Percentiles rank a stretch among this genome's conserved stretches.
These are phyloP conservation scores for Colletotrichum abscissum DNA, from an alignment of 2,329 filamentous ascomycete genomes.

Conservation along the genomic window DNA sequence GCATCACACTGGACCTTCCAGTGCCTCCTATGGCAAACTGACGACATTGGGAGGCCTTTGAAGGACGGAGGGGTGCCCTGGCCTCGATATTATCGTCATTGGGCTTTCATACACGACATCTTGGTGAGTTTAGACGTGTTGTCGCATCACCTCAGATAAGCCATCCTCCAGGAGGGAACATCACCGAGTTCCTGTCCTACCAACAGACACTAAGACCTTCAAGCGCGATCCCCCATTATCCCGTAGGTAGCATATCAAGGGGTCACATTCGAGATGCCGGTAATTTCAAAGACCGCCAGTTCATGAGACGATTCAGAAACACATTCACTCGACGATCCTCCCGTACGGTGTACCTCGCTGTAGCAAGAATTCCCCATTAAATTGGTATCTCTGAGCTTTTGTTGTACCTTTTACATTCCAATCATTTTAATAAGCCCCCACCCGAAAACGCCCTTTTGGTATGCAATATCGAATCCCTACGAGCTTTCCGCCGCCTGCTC, in stretches of 20 bases:
- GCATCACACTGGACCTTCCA: not conserved
- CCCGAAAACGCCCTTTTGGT: conserved; percentile 18
- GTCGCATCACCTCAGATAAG: not conserved
- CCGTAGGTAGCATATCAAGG: not conserved
- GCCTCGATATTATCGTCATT: not conserved
- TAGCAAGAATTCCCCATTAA: conserved; percentile 17
- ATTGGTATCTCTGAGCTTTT: conserved; percentile 35
- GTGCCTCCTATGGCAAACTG: not conserved
- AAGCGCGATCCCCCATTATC: too few relatives aligned
- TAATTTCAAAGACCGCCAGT: not conserved
- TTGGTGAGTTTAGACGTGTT: not conserved
- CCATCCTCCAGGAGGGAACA: not conserved
- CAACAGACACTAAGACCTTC: not conserved
- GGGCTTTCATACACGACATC: not conserved
- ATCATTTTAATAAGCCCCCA: conserved; percentile 7
- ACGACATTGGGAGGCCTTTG: not conserved
- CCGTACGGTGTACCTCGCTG: not conserved
- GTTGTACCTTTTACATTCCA: conserved; percentile 30
- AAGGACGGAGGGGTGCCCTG: conserved; percentile 3
- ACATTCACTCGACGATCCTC: not conserved
- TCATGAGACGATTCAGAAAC: conserved; percentile 6
- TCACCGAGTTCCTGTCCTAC: not conserved
- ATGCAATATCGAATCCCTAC: conserved; percentile 18
- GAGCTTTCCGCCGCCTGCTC: conserved; percentile 28
- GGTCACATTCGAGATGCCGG: not conserved